These are phyloP conservation scores for Tuber umbilicatum DNA, from an alignment of 495 filamentous ascomycete species.

Conservation along the genomic window DNA sequence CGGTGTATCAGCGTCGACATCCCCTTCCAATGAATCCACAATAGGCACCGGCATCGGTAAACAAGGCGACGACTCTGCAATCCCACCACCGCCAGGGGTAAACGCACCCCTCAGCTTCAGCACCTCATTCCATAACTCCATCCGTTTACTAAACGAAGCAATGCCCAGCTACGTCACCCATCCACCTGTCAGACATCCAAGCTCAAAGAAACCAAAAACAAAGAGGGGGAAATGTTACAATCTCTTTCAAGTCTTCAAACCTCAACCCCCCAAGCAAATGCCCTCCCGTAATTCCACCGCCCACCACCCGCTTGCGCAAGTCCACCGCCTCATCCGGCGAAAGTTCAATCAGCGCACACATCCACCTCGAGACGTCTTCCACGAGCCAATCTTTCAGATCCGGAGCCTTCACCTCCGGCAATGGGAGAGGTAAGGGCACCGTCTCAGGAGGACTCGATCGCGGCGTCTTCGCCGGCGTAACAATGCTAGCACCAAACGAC, in stretches of 20 bases:
- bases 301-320: background rate
- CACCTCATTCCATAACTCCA: slow-evolving; percentile 21
- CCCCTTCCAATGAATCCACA: background rate
- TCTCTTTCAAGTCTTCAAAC: slow-evolving; percentile 1
- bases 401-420: background rate
- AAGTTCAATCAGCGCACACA: background rate
- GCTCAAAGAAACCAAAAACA: background rate
- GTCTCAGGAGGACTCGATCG: background rate
- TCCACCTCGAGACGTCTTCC: background rate
- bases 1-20: background rate
- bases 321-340: background rate
- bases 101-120: slow-evolving; percentile 12
- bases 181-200: background rate
- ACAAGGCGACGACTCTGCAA: background rate
- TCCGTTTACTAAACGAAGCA: slow-evolving; percentile 16
- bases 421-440: background rate
- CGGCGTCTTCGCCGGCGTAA: background rate
- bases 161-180: slow-evolving; percentile 7
- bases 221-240: background rate
- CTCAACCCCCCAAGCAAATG: background rate
- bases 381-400: background rate
- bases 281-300: background rate
- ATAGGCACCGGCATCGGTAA: slow-evolving; percentile 2
- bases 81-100: background rate
- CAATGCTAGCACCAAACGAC: background rate